Evolutionary conservation across 257 asterid species (phyloP), one percentile per base, ranked within the genome.

Genomic region (Gentiana straminea): DNA sequence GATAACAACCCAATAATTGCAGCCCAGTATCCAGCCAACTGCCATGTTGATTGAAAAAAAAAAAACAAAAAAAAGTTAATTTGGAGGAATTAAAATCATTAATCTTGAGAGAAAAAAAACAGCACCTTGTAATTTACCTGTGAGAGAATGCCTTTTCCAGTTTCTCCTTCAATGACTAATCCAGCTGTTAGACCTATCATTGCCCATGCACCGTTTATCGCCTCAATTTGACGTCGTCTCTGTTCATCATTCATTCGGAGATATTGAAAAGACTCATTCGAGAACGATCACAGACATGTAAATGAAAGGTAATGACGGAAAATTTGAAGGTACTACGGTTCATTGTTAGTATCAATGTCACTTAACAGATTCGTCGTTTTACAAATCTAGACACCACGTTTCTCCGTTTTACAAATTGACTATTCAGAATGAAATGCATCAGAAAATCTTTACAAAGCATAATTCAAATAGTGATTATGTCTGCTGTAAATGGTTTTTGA

Each of bases 151-250:
- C 68, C 64, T 49, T 83, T 75, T 61, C 98, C 97, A 3, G 95
- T 83, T 52, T 57, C 81, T 36, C 94, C 95, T 80, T 87, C 98
- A 34, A 87, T 72, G 75, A 87, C 81, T 62, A 92, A 73, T 64
- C 85, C 97, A 4, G 74, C 83, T 1, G 98, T 92, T 15, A 88
- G 90, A 58, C 98, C 98, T n/a, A 92, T 72, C 94, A 92, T 88
- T 36, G 98, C 98, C 97, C 95, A 87, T 0, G 94, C 94, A 44
- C 98, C 97, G 3, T 92, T 92, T 54, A 85, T 75, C 51, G 97
- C 98, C 78, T 92, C 97, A 55, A 85, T 83, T 69, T 72, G 55
- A 2, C 82, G 80, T 5, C 60, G 82, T 75, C 66, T 83, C 98
- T 88, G 65, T 35, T 46, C n/a, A 15, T 11, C 7, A 63, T 34